Evolutionary conservation across 192 early-diverging fungal species (phyloP).

Genomic region (Coemansia sp.): DNA sequence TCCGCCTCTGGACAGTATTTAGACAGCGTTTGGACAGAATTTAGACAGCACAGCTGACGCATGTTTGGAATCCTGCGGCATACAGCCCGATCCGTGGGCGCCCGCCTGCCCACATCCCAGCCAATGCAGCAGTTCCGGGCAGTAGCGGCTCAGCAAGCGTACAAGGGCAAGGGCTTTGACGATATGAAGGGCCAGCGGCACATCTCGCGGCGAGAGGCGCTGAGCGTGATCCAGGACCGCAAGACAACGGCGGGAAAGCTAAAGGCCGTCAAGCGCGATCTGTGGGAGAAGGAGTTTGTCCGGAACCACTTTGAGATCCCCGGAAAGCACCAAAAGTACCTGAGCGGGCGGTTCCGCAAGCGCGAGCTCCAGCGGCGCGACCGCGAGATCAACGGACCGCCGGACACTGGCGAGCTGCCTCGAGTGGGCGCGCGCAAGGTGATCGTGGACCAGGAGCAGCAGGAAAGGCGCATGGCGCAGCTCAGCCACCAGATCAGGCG

Average conservation of each 20-base stretch:
- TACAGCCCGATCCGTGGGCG: too few species aligned
- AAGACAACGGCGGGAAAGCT: not conserved
- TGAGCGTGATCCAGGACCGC: not conserved
- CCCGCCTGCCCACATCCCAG: too few species aligned
- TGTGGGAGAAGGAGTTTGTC: conserved; percentile 38
- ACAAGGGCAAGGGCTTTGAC: too few species aligned
- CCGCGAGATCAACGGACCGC: conserved; percentile 10
- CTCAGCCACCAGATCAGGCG: conserved; percentile 36
- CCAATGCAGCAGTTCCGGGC: too few species aligned
- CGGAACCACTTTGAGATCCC: conserved; percentile 40
- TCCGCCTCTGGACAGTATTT: too few species aligned
- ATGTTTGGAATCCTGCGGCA: too few species aligned
- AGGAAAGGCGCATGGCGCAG: conserved; percentile 15
- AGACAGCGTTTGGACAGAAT: too few species aligned
- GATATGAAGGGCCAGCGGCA: too few species aligned
- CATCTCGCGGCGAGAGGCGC: not conserved
- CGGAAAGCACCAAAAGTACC: conserved; percentile 41
- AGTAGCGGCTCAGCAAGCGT: too few species aligned
- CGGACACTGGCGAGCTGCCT: conserved; percentile 10
- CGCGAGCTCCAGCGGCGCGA: conserved; percentile 29
- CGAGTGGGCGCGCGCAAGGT: conserved; percentile 18
- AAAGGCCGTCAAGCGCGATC: conserved; percentile 16
- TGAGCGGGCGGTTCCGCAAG: conserved; percentile 45
- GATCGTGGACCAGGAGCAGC: conserved; percentile 17
- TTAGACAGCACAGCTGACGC: too few species aligned